Percentiles rank a stretch among this genome's conserved stretches.
phyloP scores from a whole-genome alignment of 192 early-diverging fungal genomes.

The Umbelopsis sp. region DNA sequence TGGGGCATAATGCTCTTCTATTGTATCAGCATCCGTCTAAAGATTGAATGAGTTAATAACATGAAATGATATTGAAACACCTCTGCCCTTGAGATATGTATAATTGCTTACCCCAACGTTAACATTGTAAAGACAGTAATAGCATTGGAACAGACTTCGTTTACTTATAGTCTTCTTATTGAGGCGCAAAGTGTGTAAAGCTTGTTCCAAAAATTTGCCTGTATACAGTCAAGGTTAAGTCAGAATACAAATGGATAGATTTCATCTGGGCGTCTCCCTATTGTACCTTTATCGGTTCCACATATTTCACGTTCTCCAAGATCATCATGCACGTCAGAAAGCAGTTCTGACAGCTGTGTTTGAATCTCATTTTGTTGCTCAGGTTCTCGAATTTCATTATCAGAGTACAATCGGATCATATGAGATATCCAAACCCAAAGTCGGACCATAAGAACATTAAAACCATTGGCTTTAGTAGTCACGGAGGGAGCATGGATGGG shows the following conservation, averaged over 20 bases:
- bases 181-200: not conserved
- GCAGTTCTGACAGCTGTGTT: slow-evolving; percentile 37
- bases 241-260: not conserved
- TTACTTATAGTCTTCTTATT: slow-evolving; percentile 1
- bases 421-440: slow-evolving; percentile 27
- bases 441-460: slow-evolving; percentile 28
- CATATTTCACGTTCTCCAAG: slow-evolving; percentile 65
- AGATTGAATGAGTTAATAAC: not conserved
- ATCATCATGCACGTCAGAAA: slow-evolving; percentile 59
- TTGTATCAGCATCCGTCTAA: slow-evolving; percentile 50
- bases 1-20: slow-evolving; percentile 56
- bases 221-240: not conserved
- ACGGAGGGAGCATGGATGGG: slow-evolving; percentile 29
- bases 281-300: slow-evolving; percentile 49
- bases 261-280: not conserved
- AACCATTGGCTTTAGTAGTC: slow-evolving; percentile 23
- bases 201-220: slow-evolving; percentile 16
- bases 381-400: not conserved
- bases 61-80: not conserved
- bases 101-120: slow-evolving; percentile 52
- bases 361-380: not conserved
- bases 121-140: slow-evolving; percentile 66
- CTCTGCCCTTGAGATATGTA: not conserved
- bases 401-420: not conserved
- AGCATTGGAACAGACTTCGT: slow-evolving; percentile 64